Evolutionary conservation across 345 rosid species (phyloP).

Genomic region (Hibiscus mutabilis): DNA sequence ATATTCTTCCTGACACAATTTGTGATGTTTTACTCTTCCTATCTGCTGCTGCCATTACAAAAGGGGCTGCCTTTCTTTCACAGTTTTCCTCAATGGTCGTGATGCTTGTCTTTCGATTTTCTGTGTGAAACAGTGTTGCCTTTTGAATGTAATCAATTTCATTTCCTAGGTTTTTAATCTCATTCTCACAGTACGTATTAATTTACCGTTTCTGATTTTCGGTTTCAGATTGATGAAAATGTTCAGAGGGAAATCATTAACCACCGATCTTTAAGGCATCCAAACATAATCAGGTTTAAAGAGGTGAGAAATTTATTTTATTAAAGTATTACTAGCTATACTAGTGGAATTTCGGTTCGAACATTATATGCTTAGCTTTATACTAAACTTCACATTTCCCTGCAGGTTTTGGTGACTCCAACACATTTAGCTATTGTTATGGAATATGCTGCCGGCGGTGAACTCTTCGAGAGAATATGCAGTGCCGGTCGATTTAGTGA

Average conservation of each 20-base stretch:
- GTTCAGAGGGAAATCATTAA: conserved; percentile 93
- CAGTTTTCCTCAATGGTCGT: background rate
- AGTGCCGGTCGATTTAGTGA: conserved; percentile 87
- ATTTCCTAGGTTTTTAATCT: background rate
- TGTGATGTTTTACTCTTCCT: background rate
- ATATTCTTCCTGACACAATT: background rate
- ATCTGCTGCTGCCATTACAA: background rate
- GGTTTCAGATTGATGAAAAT: conserved; percentile 86
- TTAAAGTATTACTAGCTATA: background rate
- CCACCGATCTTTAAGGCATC: conserved; percentile 82
- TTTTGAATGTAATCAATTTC: background rate
- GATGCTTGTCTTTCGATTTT: background rate
- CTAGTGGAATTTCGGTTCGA: background rate
- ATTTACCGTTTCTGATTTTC: conserved; percentile 7
- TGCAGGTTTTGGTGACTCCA: conserved; percentile 70
- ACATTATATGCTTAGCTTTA: background rate
- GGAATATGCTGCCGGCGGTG: conserved; percentile 95
- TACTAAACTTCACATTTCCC: background rate
- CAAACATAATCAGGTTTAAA: conserved; percentile 85
- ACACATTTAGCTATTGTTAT: conserved; percentile 71
- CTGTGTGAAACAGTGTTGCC: background rate
- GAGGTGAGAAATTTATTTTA: conserved; percentile 43
- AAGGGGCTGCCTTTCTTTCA: background rate
- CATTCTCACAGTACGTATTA: background rate
- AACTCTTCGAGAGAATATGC: conserved; percentile 72